phyloP scores from a whole-genome alignment of 2,329 filamentous ascomycete genomes.

The Helminthosporium solani region DNA sequence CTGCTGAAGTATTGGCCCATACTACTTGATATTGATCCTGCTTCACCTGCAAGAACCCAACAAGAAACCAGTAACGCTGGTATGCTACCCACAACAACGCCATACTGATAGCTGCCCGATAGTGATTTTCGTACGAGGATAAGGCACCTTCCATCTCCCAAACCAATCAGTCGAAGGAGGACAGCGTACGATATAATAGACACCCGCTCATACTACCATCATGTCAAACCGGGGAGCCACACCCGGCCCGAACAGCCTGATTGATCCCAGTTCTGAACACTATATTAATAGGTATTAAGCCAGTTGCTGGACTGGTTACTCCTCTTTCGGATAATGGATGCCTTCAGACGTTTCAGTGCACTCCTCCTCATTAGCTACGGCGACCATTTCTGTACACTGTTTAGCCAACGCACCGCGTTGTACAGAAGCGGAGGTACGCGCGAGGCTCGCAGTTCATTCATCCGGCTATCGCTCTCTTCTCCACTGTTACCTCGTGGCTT shows the following conservation, averaged over 20 bases:
- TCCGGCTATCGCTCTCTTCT: not conserved
- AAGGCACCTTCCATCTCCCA: not conserved
- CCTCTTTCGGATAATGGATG: not conserved
- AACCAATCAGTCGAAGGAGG: too few species aligned
- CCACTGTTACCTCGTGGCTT: too few species aligned
- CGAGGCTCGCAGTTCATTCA: too few species aligned
- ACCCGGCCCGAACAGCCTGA: too few species aligned
- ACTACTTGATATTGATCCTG: not conserved
- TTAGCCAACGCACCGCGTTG: conserved; percentile 3
- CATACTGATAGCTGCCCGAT: conserved; percentile 2
- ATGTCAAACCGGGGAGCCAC: too few species aligned
- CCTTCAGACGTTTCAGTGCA: not conserved
- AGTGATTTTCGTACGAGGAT: conserved; percentile 3
- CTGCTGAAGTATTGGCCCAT: too few species aligned
- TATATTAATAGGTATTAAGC: too few species aligned
- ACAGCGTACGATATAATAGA: not conserved
- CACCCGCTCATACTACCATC: not conserved
- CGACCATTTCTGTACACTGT: not conserved
- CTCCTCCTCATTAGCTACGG: not conserved
- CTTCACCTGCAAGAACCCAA: not conserved
- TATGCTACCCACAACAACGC: too few species aligned
- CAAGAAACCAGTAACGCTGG: not conserved
- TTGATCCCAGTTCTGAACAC: too few species aligned
- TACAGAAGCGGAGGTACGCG: conserved; percentile 2
- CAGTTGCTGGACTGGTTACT: not conserved